phyloP scores from a whole-genome alignment of 75 land plant genomes.

The Picea sitchensis region DNA sequence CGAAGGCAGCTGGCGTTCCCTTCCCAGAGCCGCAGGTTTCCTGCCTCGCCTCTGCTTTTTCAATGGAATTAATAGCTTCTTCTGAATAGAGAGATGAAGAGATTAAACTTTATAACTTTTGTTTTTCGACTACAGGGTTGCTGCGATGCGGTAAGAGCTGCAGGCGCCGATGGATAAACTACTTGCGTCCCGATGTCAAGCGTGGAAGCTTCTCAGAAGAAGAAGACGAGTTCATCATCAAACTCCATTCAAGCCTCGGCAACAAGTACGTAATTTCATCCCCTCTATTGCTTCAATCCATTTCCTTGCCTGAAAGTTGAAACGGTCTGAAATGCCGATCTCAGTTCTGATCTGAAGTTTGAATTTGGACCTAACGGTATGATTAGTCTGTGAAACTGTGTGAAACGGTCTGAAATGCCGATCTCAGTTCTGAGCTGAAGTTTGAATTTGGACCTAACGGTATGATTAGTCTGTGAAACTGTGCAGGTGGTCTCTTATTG shows the following conservation, averaged over 20 bases:
- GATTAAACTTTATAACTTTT: neutral
- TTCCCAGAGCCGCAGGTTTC: too few species aligned
- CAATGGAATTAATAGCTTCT: neutral
- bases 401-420: too few species aligned
- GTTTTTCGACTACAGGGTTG: slow-evolving; percentile 9
- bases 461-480: neutral
- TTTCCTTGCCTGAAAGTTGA: too few species aligned
- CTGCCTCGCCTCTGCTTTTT: neutral
- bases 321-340: neutral
- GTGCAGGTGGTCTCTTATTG: slow-evolving; percentile 19
- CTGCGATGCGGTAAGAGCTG: slow-evolving; percentile 71
- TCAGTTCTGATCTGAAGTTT: neutral
- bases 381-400: neutral
- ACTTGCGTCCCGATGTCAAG: slow-evolving; percentile 62
- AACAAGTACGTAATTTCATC: slow-evolving; percentile 40
- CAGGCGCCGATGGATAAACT: slow-evolving; percentile 67
- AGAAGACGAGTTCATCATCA: slow-evolving; percentile 69
- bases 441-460: neutral
- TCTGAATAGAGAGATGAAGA: neutral
- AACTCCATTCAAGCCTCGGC: slow-evolving; percentile 53
- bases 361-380: neutral
- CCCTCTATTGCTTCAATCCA: too few species aligned
- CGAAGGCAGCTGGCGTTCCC: too few species aligned
- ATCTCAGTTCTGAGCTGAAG: neutral
- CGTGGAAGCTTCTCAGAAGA: slow-evolving; percentile 65